Conservation (phyloP, 1,139 yeast species). For the Pichia sp. region DNA sequence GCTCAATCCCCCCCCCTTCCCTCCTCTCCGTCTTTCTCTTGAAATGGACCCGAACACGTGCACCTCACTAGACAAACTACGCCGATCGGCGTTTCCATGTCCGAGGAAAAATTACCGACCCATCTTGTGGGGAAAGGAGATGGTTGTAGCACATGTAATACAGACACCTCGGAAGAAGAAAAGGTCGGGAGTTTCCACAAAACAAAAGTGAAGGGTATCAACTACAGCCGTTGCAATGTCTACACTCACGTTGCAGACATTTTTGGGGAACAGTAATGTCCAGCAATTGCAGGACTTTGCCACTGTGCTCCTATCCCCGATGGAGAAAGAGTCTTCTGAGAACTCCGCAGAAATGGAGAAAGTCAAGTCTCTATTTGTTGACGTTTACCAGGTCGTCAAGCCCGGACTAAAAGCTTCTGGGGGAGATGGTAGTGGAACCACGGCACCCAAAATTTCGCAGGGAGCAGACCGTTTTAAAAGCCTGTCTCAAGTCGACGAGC, state of each 20-base stretch:
- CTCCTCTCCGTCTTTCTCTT: no score
- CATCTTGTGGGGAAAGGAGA: no score
- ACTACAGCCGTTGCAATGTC: constrained; percentile 5
- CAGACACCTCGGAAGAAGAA: no score
- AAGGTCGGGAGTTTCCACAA: no score
- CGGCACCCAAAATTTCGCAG: not conserved
- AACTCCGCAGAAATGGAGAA: not conserved
- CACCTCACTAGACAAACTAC: no score
- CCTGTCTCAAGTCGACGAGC: not conserved
- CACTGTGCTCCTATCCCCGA: constrained; percentile 3
- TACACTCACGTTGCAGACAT: constrained; percentile 6
- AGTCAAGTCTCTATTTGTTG: constrained; percentile 5
- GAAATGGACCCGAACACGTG: no score
- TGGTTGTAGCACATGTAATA: no score
- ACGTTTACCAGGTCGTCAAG: constrained; percentile 8
- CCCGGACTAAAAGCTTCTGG: not conserved
- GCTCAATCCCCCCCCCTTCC: no score
- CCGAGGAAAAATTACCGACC: no score
- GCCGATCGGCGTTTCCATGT: no score
- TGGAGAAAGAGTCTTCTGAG: constrained; percentile 1
- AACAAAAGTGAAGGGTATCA: not conserved
- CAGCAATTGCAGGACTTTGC: constrained; percentile 7
- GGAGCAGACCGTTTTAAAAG: not conserved
- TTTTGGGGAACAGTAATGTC: not conserved
- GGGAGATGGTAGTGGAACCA: not conserved